Evolutionary conservation across 306 rosid species (phyloP).

Genomic region (Casuarina glauca): DNA sequence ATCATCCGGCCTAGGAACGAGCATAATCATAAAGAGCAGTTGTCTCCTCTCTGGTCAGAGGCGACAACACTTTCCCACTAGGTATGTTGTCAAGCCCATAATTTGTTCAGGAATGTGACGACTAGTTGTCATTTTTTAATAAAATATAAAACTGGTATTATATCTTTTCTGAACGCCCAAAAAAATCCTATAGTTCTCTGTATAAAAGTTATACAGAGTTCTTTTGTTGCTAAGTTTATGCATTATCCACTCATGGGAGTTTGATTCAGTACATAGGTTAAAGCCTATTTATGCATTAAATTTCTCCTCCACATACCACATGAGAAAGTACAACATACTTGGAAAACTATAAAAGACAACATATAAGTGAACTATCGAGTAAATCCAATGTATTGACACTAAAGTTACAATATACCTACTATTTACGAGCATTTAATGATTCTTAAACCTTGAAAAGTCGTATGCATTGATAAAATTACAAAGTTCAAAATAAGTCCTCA

Average conservation of each 20-base stretch:
- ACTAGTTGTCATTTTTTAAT: no score
- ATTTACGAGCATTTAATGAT: constrained; percentile 6
- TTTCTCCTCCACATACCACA: neutral
- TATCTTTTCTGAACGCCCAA: no score
- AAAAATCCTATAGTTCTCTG: no score
- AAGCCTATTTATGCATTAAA: neutral
- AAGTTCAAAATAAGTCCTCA: neutral
- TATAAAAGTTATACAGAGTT: no score
- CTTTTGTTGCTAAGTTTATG: no score
- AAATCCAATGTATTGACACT: neutral
- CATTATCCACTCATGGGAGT: no score
- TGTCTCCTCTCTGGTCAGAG: neutral
- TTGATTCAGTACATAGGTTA: no score
- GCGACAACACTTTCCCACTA: neutral
- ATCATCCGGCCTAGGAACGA: neutral
- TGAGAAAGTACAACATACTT: neutral
- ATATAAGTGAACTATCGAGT: neutral
- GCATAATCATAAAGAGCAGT: neutral
- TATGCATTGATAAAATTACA: neutral
- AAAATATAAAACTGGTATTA: no score
- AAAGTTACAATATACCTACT: neutral
- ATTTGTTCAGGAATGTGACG: no score
- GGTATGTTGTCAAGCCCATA: neutral
- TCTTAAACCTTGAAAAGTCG: neutral
- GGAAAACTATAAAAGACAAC: constrained; percentile 7